phyloP scores from a whole-genome alignment of 306 rosid genomes.

The Vigna hirtella region DNA sequence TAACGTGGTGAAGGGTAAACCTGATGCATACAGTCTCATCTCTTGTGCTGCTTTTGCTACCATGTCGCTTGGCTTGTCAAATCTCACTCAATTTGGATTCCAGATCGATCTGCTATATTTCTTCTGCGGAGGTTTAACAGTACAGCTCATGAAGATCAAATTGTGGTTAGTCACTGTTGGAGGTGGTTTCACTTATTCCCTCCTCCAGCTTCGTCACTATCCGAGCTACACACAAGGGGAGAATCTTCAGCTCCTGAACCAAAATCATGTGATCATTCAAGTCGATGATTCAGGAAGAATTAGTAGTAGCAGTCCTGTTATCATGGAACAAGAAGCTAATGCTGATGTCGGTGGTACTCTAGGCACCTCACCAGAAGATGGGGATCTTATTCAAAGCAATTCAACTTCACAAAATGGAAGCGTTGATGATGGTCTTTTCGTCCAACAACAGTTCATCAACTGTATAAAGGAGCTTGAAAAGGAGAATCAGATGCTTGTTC shows the following conservation, averaged over 20 bases:
- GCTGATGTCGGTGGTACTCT: not conserved
- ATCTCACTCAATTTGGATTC: conserved; percentile 16
- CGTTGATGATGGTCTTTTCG: not conserved
- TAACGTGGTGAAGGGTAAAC: not conserved
- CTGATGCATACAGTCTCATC: conserved; percentile 7
- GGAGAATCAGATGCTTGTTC: not conserved
- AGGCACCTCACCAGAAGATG: not conserved
- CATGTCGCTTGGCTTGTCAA: conserved; percentile 23
- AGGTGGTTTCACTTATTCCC: conserved; percentile 7
- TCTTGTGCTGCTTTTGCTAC: conserved; percentile 23
- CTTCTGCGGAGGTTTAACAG: not conserved
- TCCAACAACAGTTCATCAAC: not conserved
- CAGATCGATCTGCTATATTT: conserved; percentile 33
- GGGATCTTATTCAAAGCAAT: not conserved
- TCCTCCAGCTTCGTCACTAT: not conserved
- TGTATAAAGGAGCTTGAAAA: not conserved
- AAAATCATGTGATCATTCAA: not conserved
- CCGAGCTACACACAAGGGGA: not conserved
- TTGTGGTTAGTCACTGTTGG: not conserved
- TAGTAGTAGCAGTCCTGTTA: not conserved
- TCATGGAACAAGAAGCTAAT: not conserved
- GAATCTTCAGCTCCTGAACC: not conserved
- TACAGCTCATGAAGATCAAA: conserved; percentile 34
- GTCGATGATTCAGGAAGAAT: not conserved
- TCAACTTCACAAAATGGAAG: not conserved